Conservation (phyloP, 352 stramenopile genomes). For the Thalassiosira hispida region DNA sequence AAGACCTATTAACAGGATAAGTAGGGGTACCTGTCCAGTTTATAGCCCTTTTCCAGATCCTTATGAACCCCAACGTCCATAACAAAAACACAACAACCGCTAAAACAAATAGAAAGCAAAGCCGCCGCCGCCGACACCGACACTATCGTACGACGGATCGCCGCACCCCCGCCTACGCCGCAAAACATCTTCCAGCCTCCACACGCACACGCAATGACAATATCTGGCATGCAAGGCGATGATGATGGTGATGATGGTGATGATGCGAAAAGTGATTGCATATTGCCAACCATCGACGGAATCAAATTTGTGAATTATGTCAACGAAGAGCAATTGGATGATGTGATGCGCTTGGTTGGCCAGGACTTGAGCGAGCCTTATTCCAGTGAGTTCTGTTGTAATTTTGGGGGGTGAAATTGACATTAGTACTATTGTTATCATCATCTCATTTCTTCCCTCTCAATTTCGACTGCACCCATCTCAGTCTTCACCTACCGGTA, state of each 20-base stretch:
- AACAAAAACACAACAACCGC: too few relatives aligned
- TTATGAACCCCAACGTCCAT: too few relatives aligned
- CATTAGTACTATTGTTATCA: neutral
- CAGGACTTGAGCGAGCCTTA: conserved; percentile 83
- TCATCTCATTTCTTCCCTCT: neutral
- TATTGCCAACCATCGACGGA: conserved; percentile 33
- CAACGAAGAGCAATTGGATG: conserved; percentile 77
- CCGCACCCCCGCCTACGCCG: too few relatives aligned
- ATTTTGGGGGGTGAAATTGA: neutral
- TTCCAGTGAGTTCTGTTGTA: conserved; percentile 63
- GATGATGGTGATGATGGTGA: neutral
- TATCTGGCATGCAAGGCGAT: neutral
- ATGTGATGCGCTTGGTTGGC: conserved; percentile 77
- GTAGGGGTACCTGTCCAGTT: too few relatives aligned
- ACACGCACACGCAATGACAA: too few relatives aligned
- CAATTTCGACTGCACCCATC: neutral
- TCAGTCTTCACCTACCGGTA: conserved; percentile 85
- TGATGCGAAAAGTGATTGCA: conserved; percentile 1
- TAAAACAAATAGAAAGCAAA: too few relatives aligned
- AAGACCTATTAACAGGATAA: too few relatives aligned
- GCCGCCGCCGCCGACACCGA: too few relatives aligned
- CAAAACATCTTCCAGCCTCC: too few relatives aligned
- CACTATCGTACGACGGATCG: too few relatives aligned
- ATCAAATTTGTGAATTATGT: conserved; percentile 80
- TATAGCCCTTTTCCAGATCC: too few relatives aligned